phyloP scores from a whole-genome alignment of 2,329 filamentous ascomycete species.

The Trichophaea hybrida region DNA sequence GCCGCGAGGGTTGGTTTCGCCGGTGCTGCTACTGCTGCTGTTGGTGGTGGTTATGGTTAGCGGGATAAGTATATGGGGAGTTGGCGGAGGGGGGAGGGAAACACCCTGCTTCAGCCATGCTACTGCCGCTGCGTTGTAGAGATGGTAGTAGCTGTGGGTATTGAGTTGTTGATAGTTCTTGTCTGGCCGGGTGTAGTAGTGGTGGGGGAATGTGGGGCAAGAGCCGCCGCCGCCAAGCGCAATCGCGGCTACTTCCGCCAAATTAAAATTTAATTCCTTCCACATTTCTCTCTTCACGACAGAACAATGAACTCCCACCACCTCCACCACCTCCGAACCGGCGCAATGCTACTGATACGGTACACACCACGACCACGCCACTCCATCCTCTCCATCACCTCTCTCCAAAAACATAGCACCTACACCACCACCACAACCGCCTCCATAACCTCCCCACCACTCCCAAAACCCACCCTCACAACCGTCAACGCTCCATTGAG shows the following conservation, averaged over 20 bases:
- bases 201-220: not conserved
- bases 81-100: not conserved
- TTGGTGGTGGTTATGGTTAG: too few species aligned
- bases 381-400: not conserved
- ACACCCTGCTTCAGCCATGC: slow-evolving; percentile 2
- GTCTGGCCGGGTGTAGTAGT: too few species aligned
- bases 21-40: not conserved
- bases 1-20: slow-evolving; percentile 59
- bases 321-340: not conserved
- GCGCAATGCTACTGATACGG: not conserved
- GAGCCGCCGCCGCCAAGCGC: not conserved
- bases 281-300: not conserved
- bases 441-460: not conserved
- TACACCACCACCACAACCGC: not conserved
- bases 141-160: not conserved
- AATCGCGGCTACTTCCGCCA: too few species aligned
- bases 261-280: not conserved
- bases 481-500: slow-evolving; percentile 54
- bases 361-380: not conserved
- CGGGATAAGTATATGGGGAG: not conserved
- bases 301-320: not conserved
- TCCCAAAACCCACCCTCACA: not conserved
- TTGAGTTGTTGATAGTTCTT: not conserved
- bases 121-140: not conserved
- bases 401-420: not conserved